phyloP scores from a whole-genome alignment of 129 eudicot species.

The Flaveria robusta region DNA sequence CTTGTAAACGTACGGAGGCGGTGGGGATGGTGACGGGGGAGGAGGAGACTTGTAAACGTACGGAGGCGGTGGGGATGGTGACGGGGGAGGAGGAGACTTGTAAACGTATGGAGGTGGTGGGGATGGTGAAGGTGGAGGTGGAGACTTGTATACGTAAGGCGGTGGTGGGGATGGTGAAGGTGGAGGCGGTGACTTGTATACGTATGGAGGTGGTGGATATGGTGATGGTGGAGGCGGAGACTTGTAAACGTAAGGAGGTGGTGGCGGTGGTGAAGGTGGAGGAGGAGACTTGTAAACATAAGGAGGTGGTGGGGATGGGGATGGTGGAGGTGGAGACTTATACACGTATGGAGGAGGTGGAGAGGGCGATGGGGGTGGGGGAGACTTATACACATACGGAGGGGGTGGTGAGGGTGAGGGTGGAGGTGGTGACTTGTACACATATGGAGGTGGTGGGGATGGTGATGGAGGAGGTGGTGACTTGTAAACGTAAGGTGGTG shows the following conservation, averaged over 20 bases:
- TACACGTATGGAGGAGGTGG: conserved; percentile 22
- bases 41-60: conserved; percentile 20
- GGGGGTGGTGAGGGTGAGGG: background rate
- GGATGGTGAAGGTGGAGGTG: conserved; percentile 32
- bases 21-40: conserved; percentile 30
- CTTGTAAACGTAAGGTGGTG: conserved; percentile 27
- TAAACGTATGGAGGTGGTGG: conserved; percentile 27
- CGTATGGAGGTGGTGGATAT: conserved; percentile 29
- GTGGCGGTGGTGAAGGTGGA: conserved; percentile 26
- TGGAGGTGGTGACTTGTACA: background rate
- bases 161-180: conserved; percentile 39
- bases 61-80: conserved; percentile 26
- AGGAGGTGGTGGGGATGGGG: conserved; percentile 29
- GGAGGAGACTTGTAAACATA: conserved; percentile 20
- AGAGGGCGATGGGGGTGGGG: conserved; percentile 16
- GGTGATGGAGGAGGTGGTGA: conserved; percentile 32
- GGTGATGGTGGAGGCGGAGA: conserved; percentile 30
- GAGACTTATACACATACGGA: conserved; percentile 1
- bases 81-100: conserved; percentile 32
- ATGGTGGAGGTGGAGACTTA: conserved; percentile 29
- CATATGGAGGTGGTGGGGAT: background rate
- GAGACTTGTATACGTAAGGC: background rate
- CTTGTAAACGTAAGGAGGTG: conserved; percentile 15
- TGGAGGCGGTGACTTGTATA: conserved; percentile 20
- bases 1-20: conserved; percentile 23